These are phyloP conservation scores for Alnus glutinosa DNA, from an alignment of 306 rosid species.

Conservation along the genomic window DNA sequence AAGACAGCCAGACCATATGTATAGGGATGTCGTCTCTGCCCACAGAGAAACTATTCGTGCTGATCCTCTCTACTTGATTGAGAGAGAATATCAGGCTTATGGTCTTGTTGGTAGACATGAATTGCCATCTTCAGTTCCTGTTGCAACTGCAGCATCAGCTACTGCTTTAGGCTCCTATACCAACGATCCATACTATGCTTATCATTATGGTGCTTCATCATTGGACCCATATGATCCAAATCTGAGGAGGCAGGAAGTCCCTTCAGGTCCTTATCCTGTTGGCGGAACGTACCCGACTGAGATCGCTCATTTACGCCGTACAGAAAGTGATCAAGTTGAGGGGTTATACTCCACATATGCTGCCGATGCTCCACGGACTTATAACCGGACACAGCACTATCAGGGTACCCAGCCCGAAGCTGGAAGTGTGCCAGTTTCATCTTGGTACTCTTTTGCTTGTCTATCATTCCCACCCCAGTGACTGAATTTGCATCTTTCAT, in stretches of 20 bases:
- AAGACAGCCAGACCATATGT: slow-evolving; percentile 36
- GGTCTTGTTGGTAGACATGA: slow-evolving; percentile 42
- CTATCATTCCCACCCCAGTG: slow-evolving; percentile 55
- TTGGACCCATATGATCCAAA: slow-evolving; percentile 45
- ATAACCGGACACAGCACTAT: slow-evolving; percentile 36
- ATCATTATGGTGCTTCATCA: slow-evolving; percentile 40
- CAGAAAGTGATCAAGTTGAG: slow-evolving; percentile 45
- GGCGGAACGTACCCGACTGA: slow-evolving; percentile 41
- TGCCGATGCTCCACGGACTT: slow-evolving; percentile 45
- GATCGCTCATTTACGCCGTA: slow-evolving; percentile 40
- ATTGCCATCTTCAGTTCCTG: slow-evolving; percentile 21
- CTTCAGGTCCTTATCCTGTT: slow-evolving; percentile 37
- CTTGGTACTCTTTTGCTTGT: slow-evolving; percentile 68
- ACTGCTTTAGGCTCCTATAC: slow-evolving; percentile 19
- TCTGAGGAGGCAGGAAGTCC: slow-evolving; percentile 47
- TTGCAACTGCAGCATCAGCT: slow-evolving; percentile 24
- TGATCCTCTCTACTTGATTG: slow-evolving; percentile 45
- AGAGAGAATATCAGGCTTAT: slow-evolving; percentile 44
- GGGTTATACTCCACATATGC: slow-evolving; percentile 57
- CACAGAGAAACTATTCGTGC: slow-evolving; percentile 38
- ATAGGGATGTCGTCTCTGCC: slow-evolving; percentile 38
- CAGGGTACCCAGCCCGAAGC: slow-evolving; percentile 32
- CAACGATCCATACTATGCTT: slow-evolving; percentile 42
- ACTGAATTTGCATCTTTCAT: slow-evolving; percentile 11
- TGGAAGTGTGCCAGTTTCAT: slow-evolving; percentile 47